phyloP scores from a whole-genome alignment of 2,329 filamentous ascomycete genomes.

The Colletotrichum karsti region DNA sequence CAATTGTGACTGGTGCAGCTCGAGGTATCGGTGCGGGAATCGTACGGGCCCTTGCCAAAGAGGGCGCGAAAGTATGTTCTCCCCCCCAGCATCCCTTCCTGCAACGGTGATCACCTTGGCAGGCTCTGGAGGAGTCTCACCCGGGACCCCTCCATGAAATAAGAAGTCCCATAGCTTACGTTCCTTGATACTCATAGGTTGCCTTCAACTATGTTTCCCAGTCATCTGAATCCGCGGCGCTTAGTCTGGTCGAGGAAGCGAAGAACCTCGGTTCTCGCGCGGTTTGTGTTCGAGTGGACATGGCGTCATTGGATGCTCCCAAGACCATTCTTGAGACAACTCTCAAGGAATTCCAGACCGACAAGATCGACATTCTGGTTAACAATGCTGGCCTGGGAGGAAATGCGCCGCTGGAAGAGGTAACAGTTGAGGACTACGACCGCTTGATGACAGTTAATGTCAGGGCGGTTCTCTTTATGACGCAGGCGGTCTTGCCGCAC shows the following conservation, averaged over 20 bases:
- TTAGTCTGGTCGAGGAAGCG: neutral
- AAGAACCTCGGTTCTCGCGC: conserved; percentile 2
- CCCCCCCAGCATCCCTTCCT: neutral
- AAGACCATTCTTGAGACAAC: neutral
- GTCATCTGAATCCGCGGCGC: neutral
- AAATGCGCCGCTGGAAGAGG: conserved; percentile 3
- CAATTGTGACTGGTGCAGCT: conserved; percentile 18
- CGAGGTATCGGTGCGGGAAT: conserved; percentile 65
- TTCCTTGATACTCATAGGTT: neutral
- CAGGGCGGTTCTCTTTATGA: conserved; percentile 38
- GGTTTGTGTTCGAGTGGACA: neutral
- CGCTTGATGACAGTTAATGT: conserved; percentile 14
- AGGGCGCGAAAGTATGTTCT: conserved; percentile 49
- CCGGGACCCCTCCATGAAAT: neutral
- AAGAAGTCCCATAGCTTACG: neutral
- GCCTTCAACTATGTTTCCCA: conserved; percentile 19
- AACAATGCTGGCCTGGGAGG: conserved; percentile 15
- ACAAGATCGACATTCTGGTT: conserved; percentile 6
- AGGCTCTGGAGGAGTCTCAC: neutral
- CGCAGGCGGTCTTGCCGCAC: conserved; percentile 38
- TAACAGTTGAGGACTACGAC: conserved; percentile 13
- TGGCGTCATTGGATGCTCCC: conserved; percentile 10
- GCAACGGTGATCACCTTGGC: neutral
- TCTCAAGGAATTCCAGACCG: neutral
- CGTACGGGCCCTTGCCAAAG: conserved; percentile 68